Conservation (phyloP, 192 early-diverging fungal genomes). For the Podila epicladia region DNA sequence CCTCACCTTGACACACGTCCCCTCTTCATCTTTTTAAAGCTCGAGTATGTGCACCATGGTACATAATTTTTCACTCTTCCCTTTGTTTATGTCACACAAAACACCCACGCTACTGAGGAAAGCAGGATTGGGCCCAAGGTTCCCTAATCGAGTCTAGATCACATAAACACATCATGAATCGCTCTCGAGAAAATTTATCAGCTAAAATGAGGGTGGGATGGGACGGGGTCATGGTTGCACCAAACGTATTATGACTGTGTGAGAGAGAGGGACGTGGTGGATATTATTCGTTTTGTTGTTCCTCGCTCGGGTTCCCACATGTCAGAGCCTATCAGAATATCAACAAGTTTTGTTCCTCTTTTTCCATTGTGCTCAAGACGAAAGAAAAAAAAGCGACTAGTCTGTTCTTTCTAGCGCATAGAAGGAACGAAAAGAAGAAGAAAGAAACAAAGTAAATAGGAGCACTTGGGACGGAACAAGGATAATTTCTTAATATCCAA, state of each 20-base stretch:
- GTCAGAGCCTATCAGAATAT: neutral
- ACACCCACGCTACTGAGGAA: neutral
- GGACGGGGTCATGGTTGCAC: neutral
- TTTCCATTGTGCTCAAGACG: neutral
- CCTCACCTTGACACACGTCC: too few relatives aligned
- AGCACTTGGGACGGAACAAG: too few relatives aligned
- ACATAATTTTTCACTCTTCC: neutral
- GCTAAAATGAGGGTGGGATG: too few relatives aligned
- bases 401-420: too few relatives aligned
- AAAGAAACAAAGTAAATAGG: too few relatives aligned
- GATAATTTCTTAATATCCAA: too few relatives aligned
- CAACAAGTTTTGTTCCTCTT: neutral
- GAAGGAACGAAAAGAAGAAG: too few relatives aligned
- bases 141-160: slow-evolving; percentile 1
- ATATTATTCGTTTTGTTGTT: too few relatives aligned
- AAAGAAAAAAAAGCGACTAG: too few relatives aligned
- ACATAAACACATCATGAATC: neutral
- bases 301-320: neutral
- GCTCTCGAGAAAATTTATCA: neutral
- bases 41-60: too few relatives aligned
- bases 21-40: too few relatives aligned
- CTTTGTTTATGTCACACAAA: neutral
- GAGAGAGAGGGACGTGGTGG: too few relatives aligned
- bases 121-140: neutral
- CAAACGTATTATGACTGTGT: neutral